phyloP scores from a whole-genome alignment of 2,329 filamentous ascomycete species.

The Knoxdaviesia proteae region DNA sequence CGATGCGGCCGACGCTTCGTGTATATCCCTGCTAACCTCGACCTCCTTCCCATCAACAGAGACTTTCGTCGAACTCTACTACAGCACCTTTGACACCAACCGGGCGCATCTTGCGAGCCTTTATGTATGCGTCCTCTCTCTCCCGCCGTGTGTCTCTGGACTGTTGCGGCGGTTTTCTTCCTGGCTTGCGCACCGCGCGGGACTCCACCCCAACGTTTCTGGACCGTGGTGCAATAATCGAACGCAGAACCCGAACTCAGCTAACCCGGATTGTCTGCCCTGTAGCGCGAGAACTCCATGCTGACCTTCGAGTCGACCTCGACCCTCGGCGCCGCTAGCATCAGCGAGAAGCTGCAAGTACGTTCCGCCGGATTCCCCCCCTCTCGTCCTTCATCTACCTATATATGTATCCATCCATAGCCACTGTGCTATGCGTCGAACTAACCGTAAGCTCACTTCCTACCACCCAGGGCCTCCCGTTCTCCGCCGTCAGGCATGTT shows the following conservation, averaged over 20 bases:
- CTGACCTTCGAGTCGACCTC: slow-evolving; percentile 71
- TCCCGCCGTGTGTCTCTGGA: too few species aligned
- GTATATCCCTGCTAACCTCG: background rate
- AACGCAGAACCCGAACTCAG: too few species aligned
- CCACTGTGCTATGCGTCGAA: too few species aligned
- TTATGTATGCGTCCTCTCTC: slow-evolving; percentile 45
- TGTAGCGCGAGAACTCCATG: slow-evolving; percentile 66
- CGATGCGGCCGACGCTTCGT: slow-evolving; percentile 4
- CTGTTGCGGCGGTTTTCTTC: too few species aligned
- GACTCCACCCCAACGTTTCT: too few species aligned
- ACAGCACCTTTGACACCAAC: slow-evolving; percentile 63
- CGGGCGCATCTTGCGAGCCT: slow-evolving; percentile 44
- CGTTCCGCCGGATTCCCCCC: slow-evolving; percentile 11
- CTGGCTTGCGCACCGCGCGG: too few species aligned
- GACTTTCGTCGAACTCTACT: slow-evolving; percentile 82
- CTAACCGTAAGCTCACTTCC: background rate
- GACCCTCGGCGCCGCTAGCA: slow-evolving; percentile 39
- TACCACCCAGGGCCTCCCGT: slow-evolving; percentile 45
- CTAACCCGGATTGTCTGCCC: background rate
- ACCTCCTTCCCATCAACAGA: slow-evolving; percentile 24
- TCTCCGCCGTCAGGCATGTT: slow-evolving; percentile 62
- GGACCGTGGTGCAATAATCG: too few species aligned
- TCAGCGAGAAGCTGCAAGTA: slow-evolving; percentile 69
- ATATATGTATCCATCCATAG: too few species aligned
- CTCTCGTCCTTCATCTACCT: background rate